A percentile compares a stretch with the other conserved stretches of the same genome.
These are phyloP conservation scores for Aspergillus ruber DNA, from an alignment of 2,329 filamentous ascomycete genomes.

Conservation along the genomic window DNA sequence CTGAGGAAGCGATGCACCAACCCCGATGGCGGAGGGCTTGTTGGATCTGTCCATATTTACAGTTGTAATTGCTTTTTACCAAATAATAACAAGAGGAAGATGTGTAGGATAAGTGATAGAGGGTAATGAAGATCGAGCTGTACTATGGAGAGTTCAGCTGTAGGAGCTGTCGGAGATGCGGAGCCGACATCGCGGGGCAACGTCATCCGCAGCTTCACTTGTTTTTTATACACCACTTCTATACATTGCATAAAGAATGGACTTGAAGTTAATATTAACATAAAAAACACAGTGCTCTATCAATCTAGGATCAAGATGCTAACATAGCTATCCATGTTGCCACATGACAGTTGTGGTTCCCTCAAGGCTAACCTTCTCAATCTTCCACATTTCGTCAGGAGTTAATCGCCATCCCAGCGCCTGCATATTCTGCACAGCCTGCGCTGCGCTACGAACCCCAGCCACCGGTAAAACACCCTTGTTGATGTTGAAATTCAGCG, in stretches of 20 bases:
- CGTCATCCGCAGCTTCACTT: neutral
- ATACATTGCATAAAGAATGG: neutral
- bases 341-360: slow-evolving; percentile 35
- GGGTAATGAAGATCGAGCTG: neutral
- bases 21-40: slow-evolving; percentile 69
- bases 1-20: slow-evolving; percentile 67
- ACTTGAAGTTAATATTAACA: neutral
- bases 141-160: neutral
- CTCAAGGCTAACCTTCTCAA: slow-evolving; percentile 37
- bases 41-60: slow-evolving; percentile 68
- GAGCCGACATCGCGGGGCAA: neutral
- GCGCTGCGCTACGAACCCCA: slow-evolving; percentile 36
- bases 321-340: slow-evolving; percentile 35
- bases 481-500: slow-evolving; percentile 40
- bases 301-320: neutral
- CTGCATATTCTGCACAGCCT: slow-evolving; percentile 35
- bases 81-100: too few species aligned
- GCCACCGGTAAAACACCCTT: slow-evolving; percentile 41
- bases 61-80: neutral
- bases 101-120: neutral
- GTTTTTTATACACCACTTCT: neutral
- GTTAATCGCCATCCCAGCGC: slow-evolving; percentile 39
- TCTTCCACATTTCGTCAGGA: slow-evolving; percentile 34
- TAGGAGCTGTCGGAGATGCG: slow-evolving; percentile 1
- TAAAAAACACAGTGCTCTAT: neutral